These are phyloP conservation scores for Delonix regia DNA, from an alignment of 306 rosid genomes.

Conservation along the genomic window DNA sequence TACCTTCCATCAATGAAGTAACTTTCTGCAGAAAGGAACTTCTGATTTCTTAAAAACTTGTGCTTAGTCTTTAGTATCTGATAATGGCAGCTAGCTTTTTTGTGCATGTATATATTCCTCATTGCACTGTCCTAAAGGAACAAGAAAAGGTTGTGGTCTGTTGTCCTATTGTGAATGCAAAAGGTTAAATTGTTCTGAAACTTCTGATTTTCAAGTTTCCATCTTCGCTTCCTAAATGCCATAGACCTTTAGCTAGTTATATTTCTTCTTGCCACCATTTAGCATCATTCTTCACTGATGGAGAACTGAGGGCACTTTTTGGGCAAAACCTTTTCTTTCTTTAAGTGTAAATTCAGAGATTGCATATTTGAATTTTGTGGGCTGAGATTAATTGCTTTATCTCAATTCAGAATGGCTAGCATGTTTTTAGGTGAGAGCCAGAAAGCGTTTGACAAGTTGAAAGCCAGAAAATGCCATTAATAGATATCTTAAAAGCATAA, in stretches of 20 bases:
- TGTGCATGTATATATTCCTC: constrained; percentile 63
- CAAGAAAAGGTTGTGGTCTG: background rate
- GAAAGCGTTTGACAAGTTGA: background rate
- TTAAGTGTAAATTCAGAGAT: too few relatives aligned
- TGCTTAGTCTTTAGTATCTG: constrained; percentile 77
- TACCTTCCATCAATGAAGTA: too few relatives aligned
- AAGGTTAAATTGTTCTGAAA: background rate
- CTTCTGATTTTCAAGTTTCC: background rate
- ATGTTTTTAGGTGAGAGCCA: background rate
- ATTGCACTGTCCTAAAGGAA: background rate
- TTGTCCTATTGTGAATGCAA: background rate
- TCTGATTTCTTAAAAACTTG: constrained; percentile 68
- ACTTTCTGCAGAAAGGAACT: constrained; percentile 71
- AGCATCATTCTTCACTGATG: background rate
- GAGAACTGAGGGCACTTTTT: background rate
- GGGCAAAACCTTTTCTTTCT: too few relatives aligned
- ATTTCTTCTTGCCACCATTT: background rate
- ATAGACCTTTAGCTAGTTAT: too few relatives aligned
- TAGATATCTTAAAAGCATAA: too few relatives aligned
- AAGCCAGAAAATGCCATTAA: background rate
- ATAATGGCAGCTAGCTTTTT: constrained; percentile 75
- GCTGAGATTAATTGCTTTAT: too few relatives aligned
- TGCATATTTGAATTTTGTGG: too few relatives aligned
- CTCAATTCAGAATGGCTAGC: background rate
- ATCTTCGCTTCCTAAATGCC: background rate